Conservation (phyloP, 805 yeast genomes). For the Teunomyces cretensis region DNA sequence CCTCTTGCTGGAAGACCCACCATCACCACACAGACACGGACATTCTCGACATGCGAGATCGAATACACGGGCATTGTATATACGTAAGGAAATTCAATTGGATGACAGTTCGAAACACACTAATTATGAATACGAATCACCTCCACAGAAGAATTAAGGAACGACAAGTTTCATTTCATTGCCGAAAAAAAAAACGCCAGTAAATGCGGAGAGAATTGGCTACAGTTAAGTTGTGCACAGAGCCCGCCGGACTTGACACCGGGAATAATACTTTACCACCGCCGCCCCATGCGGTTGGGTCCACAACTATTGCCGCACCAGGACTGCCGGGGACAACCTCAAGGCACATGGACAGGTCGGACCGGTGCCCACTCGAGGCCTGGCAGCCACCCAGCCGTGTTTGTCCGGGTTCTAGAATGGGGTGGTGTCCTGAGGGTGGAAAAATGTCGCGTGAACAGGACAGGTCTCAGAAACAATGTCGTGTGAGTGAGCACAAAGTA, state of each 20-base stretch:
- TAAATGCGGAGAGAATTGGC: background rate
- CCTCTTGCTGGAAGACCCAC: slow-evolving; percentile 92
- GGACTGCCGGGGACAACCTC: too few species aligned
- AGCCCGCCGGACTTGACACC: background rate
- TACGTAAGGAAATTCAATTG: background rate
- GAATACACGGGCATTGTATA: slow-evolving; percentile 53
- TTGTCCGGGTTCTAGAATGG: background rate
- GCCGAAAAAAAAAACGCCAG: background rate
- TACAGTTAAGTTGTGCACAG: background rate
- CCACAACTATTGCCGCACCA: too few species aligned
- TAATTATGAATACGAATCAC: too few species aligned
- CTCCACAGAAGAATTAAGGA: background rate
- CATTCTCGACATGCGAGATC: slow-evolving; percentile 62
- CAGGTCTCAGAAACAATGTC: background rate
- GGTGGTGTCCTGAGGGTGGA: background rate
- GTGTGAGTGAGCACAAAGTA: background rate
- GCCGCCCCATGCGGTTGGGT: too few species aligned
- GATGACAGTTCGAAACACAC: background rate
- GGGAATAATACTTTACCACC: too few species aligned
- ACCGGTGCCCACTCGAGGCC: too few species aligned
- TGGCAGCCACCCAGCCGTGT: too few species aligned
- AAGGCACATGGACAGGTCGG: too few species aligned
- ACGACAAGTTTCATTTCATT: background rate
- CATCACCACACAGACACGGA: slow-evolving; percentile 83
- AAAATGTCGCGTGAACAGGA: background rate